Percentiles rank a stretch among this genome's conserved stretches.
Evolutionary conservation across 108 stramenopile species (phyloP).

Genomic region (Nannochloropsis gaditana): DNA sequence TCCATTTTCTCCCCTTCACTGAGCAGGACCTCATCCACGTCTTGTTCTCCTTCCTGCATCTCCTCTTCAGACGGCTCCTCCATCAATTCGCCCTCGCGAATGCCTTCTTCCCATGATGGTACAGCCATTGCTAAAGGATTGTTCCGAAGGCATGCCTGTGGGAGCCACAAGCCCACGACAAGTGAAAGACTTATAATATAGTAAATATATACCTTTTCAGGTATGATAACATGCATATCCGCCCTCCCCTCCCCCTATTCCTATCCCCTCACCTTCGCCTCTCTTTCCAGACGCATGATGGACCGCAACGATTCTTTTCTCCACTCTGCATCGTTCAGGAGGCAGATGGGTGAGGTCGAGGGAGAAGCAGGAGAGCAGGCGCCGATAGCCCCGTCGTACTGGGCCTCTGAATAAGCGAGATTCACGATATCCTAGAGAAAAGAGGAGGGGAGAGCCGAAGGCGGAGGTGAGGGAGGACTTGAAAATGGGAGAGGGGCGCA

Average conservation of each 20-base stretch:
- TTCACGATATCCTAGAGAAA: not conserved
- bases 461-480: not conserved
- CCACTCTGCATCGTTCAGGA: not conserved
- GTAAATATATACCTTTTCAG: too few relatives aligned
- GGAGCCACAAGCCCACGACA: too few relatives aligned
- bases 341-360: not conserved
- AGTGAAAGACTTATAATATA: too few relatives aligned
- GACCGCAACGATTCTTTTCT: not conserved
- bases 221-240: not conserved
- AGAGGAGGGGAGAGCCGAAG: not conserved
- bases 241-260: not conserved
- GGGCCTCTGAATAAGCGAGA: not conserved
- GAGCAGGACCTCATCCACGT: too few relatives aligned
- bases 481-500: not conserved
- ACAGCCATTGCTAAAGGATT: too few relatives aligned
- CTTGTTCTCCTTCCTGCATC: too few relatives aligned
- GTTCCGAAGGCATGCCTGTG: too few relatives aligned
- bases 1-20: too few relatives aligned
- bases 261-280: not conserved
- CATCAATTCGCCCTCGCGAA: too few relatives aligned
- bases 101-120: too few relatives aligned
- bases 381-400: not conserved
- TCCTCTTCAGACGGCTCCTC: too few relatives aligned
- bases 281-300: slow-evolving; percentile 19
- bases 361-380: not conserved